phyloP scores from a whole-genome alignment of 805 yeast genomes.

The Candida nanaspora region DNA sequence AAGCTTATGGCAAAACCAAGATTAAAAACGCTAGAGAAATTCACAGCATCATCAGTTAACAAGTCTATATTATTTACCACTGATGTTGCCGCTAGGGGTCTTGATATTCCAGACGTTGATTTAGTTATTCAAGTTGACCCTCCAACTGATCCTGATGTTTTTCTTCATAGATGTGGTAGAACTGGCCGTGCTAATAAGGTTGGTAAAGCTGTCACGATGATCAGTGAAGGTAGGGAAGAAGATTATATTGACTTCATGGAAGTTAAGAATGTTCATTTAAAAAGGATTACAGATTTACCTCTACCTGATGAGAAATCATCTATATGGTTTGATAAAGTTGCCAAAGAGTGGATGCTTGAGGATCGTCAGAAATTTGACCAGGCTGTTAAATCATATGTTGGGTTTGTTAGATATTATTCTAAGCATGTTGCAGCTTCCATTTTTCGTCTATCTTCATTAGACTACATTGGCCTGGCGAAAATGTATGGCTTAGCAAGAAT shows the following conservation, averaged over 20 bases:
- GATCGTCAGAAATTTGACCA: slow-evolving; percentile 81
- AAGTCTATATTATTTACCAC: slow-evolving; percentile 77
- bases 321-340: slow-evolving; percentile 23
- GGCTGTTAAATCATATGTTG: slow-evolving; percentile 75
- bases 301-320: slow-evolving; percentile 8
- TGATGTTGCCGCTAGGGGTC: slow-evolving; percentile 97
- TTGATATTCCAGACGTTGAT: slow-evolving; percentile 93
- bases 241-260: slow-evolving; percentile 75
- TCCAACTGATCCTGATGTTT: slow-evolving; percentile 87
- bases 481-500: slow-evolving; percentile 75
- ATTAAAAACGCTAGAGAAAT: slow-evolving; percentile 58
- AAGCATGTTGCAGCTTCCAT: slow-evolving; percentile 87
- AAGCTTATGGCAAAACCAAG: slow-evolving; percentile 79
- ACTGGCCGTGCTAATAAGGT: slow-evolving; percentile 87
- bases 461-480: slow-evolving; percentile 63
- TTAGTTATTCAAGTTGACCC: slow-evolving; percentile 91
- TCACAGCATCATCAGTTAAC: slow-evolving; percentile 38
- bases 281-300: slow-evolving; percentile 27
- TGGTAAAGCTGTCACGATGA: slow-evolving; percentile 73
- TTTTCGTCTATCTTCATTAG: slow-evolving; percentile 65
- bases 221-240: slow-evolving; percentile 71
- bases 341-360: slow-evolving; percentile 49
- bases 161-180: slow-evolving; percentile 90
- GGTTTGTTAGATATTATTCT: slow-evolving; percentile 74
- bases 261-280: slow-evolving; percentile 57